Conservation (phyloP, 768 basidiomycete species). For the Podaxis mareebaensis region DNA sequence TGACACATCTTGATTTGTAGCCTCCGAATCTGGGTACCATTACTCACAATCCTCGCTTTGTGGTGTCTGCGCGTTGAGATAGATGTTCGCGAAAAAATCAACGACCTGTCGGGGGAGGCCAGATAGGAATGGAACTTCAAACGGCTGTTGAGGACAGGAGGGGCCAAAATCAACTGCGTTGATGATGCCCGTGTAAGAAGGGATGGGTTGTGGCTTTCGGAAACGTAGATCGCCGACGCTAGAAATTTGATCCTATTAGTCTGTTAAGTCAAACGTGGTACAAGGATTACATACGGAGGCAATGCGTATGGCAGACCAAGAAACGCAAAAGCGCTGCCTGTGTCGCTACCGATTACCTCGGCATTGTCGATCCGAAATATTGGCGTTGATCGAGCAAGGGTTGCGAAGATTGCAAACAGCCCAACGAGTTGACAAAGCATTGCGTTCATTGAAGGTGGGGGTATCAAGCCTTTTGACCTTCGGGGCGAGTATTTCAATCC, state of each 20-base stretch:
- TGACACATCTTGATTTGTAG: neutral
- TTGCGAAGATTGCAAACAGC: too few species aligned
- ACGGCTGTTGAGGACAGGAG: conserved; percentile 47
- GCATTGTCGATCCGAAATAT: neutral
- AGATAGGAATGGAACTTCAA: conserved; percentile 33
- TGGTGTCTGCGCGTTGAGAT: conserved; percentile 30
- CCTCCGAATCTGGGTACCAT: neutral
- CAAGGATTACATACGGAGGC: conserved; percentile 44
- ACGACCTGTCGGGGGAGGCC: conserved; percentile 34
- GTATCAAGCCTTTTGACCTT: too few species aligned
- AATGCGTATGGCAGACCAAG: conserved; percentile 56
- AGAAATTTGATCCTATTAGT: neutral
- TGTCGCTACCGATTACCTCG: neutral
- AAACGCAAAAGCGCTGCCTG: conserved; percentile 35
- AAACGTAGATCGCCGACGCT: conserved; percentile 41
- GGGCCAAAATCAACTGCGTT: conserved; percentile 41
- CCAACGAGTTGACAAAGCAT: too few species aligned
- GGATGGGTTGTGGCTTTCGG: conserved; percentile 39
- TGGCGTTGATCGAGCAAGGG: too few species aligned
- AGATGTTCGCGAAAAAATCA: conserved; percentile 31
- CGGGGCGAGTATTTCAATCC: too few species aligned
- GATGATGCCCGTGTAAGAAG: conserved; percentile 34
- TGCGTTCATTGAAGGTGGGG: too few species aligned
- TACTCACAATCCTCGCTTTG: conserved; percentile 48
- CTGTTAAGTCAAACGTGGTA: neutral